Base-by-base conservation (phyloP, 768 basidiomycete species). In the Chalciporus sphaerocephalus region DNA sequence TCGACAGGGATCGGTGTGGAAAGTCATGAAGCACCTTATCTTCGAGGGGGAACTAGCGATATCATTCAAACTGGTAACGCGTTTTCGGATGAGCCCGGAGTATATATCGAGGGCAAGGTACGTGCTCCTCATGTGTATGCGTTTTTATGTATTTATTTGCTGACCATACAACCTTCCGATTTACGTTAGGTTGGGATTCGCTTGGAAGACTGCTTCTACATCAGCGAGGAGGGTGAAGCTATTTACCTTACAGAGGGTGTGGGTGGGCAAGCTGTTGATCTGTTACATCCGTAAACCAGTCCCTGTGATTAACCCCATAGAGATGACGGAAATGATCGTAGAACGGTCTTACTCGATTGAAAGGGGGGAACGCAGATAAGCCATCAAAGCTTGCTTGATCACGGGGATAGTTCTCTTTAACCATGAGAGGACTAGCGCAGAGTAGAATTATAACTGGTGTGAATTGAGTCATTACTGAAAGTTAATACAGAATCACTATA, bases 191-290 rank as follows among this genome's bases (percentile, higher is more conserved):
- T 89, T 21, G 90, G 91, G 2, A 76, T 92, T 15, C 76, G 90
- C 35, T 65, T 94, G 42, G 90, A 93, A 60, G 92, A 93, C 56
- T 92, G 90, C 57, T 85, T 88, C 57, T 83, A 77, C 54, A 75
- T 92, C 46, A 60, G 74, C 44, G 69, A 74, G 8, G 56, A 65
- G n/a, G 85, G 87, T 0, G 54, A 48, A 1, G 68, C 81, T 0
- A 66, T 74, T 23, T 79, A 78, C 64, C 72, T 92, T 22, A 91
- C 87, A 1, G 75, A 67, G 18, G 76, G 73, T 12, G 78, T 81
- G 18, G 86, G 86, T 8, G 85, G 81, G 6, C 76, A 72, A 20
- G 78, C 81, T 6, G 52, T 38, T 11, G 65, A 61, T 46, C 65
- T 66, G 7, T 67, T 72, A 53, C 46, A 56, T 40, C 66, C 63